These are phyloP conservation scores for Pseudogymnoascus sp. DNA, from an alignment of 2,329 filamentous ascomycete species.

Conservation along the genomic window DNA sequence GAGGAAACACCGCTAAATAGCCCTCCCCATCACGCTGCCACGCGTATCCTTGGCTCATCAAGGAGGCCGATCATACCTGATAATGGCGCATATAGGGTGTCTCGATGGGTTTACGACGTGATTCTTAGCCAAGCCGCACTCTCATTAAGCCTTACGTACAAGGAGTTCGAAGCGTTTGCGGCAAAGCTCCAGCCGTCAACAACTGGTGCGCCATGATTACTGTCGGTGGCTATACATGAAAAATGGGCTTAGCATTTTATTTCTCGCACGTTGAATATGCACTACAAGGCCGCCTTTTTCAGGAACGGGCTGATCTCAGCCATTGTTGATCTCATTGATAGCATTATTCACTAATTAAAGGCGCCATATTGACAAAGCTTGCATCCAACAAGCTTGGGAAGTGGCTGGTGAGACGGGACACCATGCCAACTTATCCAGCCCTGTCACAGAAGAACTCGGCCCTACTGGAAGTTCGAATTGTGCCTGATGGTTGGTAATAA, in stretches of 20 bases:
- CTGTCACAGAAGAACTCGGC: background rate
- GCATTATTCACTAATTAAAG: background rate
- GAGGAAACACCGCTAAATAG: background rate
- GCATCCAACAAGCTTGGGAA: background rate
- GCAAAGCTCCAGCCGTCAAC: background rate
- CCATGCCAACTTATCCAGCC: background rate
- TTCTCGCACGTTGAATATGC: background rate
- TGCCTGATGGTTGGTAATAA: background rate
- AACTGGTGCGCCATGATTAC: background rate
- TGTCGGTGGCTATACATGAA: background rate
- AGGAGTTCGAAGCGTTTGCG: background rate
- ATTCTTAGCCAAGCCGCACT: background rate
- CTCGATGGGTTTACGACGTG: background rate
- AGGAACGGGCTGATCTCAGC: background rate
- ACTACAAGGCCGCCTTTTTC: background rate
- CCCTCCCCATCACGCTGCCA: constrained; percentile 47
- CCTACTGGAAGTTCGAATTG: background rate
- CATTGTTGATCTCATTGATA: background rate
- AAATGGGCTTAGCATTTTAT: background rate
- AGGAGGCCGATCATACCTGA: background rate
- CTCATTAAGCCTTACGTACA: background rate
- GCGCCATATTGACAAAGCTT: background rate
- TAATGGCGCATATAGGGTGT: background rate
- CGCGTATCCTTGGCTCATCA: background rate
- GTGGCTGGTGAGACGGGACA: background rate